A percentile compares a stretch with the other conserved stretches of the same genome.
phyloP scores from a whole-genome alignment of 192 early-diverging fungal genomes.

The Coemansia sp. region DNA sequence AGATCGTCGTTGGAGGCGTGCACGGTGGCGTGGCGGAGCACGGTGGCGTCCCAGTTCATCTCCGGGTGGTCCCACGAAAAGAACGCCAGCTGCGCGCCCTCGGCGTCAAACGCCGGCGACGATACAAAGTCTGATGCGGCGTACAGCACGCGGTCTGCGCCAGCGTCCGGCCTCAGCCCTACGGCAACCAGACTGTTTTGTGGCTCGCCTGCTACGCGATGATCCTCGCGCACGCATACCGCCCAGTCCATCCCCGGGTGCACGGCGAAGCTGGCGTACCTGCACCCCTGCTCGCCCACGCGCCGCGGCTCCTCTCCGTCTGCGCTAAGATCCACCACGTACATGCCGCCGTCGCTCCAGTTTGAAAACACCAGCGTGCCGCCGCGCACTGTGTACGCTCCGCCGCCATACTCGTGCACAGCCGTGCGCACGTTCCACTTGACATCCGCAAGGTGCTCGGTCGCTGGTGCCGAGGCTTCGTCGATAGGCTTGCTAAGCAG shows the following conservation, averaged over 20 bases:
- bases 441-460: slow-evolving; percentile 28
- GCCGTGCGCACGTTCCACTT: slow-evolving; percentile 63
- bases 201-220: slow-evolving; percentile 52
- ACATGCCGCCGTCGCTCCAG: slow-evolving; percentile 56
- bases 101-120: slow-evolving; percentile 56
- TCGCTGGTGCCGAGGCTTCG: slow-evolving; percentile 20
- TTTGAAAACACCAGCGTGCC: slow-evolving; percentile 64
- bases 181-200: slow-evolving; percentile 59
- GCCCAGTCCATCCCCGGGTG: slow-evolving; percentile 56
- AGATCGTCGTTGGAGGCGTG: slow-evolving; percentile 3
- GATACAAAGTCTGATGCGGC: slow-evolving; percentile 66
- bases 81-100: slow-evolving; percentile 57
- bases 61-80: slow-evolving; percentile 70
- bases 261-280: slow-evolving; percentile 67
- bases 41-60: slow-evolving; percentile 79
- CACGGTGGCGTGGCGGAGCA: slow-evolving; percentile 52
- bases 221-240: slow-evolving; percentile 70
- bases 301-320: slow-evolving; percentile 18
- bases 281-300: slow-evolving; percentile 52
- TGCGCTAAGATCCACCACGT: slow-evolving; percentile 42
- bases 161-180: slow-evolving; percentile 24
- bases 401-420: slow-evolving; percentile 80
- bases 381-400: slow-evolving; percentile 55
- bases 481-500: slow-evolving; percentile 35
- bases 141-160: slow-evolving; percentile 45